Base-by-base conservation (phyloP, 1,284 basidiomycete genomes). In the Cystobasidium slooffiae region DNA sequence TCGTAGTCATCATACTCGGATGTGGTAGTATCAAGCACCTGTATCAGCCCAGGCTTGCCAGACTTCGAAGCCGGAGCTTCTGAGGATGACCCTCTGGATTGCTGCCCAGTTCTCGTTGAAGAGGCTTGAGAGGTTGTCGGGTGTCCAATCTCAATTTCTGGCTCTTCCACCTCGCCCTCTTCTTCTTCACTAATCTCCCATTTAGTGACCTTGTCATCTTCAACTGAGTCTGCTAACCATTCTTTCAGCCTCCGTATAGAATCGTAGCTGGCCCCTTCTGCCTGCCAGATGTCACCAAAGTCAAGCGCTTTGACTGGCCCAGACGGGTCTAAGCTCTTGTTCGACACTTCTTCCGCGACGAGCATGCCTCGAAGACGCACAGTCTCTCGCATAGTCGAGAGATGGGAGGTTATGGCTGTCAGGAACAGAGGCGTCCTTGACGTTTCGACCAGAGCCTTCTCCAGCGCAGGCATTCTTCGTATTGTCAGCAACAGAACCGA, bases 331-430 rank as follows among this genome's bases (percentile, higher is more conserved):
- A 84, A 24, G 77, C 78, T 72, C 77, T 78, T 73, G 79, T 81
- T 43, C n/a, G 78, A 80, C 7, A 85, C 72, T 24, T 91, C 84
- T 82, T 99, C 96, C 0, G 92, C 96, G 0, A 89, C 88, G 12
- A 98, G 86, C 94, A 98, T 97, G 1, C 96, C 96, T 77, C 93
- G 90, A n/a, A 90, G 86, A 1, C 95, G 89, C 14, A 97, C 86
- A 1, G 87, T 86, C 3, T 86, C 83, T 74, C 96, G 93, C 3
- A 90, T 84, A 79, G 97, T 93, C 0, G 85, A 86, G 53, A 97
- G 88, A 80, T 94, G 96, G 6, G 83, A 83, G 9, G 90, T 88
- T 41, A 97, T 86, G 6, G 89, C 88, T 22, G 86, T 84, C 72
- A 98, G 86, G 79, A 98, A 91, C 0, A 84, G 75, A 0, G 88